Evolutionary conservation across 1,284 basidiomycete genomes (phyloP), one percentile per base, ranked within the genome.

Genomic region (Xanthoconium separans): DNA sequence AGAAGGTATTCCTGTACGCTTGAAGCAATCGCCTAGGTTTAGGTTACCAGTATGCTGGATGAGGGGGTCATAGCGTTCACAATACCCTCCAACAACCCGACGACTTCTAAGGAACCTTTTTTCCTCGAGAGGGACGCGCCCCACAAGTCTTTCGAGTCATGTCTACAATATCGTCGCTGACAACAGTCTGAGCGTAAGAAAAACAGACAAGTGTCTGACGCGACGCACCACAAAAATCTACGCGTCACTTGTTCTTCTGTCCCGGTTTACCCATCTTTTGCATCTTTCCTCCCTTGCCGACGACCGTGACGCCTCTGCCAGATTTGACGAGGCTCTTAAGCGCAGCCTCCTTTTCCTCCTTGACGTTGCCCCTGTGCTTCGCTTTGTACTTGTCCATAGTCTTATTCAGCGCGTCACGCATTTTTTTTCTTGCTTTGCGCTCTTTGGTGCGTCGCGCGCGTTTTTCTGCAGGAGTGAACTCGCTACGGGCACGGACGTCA

Each of bases 381-480:
- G 83, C 9, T 6, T 47, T 58, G 34, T 84, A 84, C 69, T 87
- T 86, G 66, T 86, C 82, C 12, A 85, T 81, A 46, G 80, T 81
- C 63, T 79, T 84, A 53, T 87, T 82, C 53, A 96, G 71, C n/a
- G 77, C 73, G 59, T 92, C 83, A 24, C 85, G 82, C 48, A 83
- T 78, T 64, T 85, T 88, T 73, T 85, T 86, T 71, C 82, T 89
- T 8, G 78, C 75, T 71, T 93, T 95, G 54, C 89, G 82, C 56
- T 85, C 79, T 69, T 91, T 93, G 57, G 80, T 79, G 47, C 85
- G 82, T 47, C 84, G 71, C 2, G 84, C 74, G 49, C 86, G 85
- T 73, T 97, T 97, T 74, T 98, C 89, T 29, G 78, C 73, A 1
- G 95, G 92, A 7, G 92, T 93, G 57, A 98, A 78, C 70, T 98